A percentile compares a stretch with the other conserved stretches of the same genome.
Evolutionary conservation across 805 yeast species (phyloP).

Genomic region (Metschnikowia lochheadii): DNA sequence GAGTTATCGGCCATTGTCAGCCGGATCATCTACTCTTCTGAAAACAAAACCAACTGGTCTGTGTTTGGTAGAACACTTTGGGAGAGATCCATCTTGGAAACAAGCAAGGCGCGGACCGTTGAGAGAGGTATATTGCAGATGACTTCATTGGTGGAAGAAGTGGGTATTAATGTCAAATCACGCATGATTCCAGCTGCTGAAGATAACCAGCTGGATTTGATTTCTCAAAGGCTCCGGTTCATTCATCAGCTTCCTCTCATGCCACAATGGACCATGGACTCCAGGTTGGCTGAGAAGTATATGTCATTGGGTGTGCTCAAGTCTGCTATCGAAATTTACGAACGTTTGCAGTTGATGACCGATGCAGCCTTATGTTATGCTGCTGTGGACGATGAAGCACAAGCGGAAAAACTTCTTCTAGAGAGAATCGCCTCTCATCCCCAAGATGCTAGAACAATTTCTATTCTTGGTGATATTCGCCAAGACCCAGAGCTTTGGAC

Average conservation of each 20-base stretch:
- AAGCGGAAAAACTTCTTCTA: conserved; percentile 59
- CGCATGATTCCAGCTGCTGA: conserved; percentile 47
- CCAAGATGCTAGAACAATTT: conserved; percentile 75
- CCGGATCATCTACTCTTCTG: conserved; percentile 56
- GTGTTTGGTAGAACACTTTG: conserved; percentile 79
- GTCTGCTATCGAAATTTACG: conserved; percentile 87
- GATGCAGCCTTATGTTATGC: conserved; percentile 92
- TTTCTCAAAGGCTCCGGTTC: conserved; percentile 57
- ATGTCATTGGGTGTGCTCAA: conserved; percentile 79
- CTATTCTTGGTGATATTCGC: conserved; percentile 81
- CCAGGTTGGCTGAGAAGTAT: conserved; percentile 76
- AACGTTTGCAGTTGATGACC: conserved; percentile 65
- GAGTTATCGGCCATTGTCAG: conserved; percentile 74
- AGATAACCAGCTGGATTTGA: conserved; percentile 28
- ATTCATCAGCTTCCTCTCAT: conserved; percentile 71
- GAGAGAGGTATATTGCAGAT: conserved; percentile 93
- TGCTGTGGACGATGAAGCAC: conserved; percentile 67
- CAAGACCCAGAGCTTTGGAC: conserved; percentile 75
- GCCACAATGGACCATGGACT: conserved; percentile 85
- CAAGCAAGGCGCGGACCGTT: conserved; percentile 75
- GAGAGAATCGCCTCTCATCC: conserved; percentile 55
- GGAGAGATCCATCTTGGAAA: conserved; percentile 84
- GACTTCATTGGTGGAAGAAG: conserved; percentile 86
- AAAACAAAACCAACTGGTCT: conserved; percentile 59
- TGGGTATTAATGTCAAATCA: conserved; percentile 62